Conservation (phyloP, 2,329 filamentous ascomycete species). For the Rutstroemia sp. region DNA sequence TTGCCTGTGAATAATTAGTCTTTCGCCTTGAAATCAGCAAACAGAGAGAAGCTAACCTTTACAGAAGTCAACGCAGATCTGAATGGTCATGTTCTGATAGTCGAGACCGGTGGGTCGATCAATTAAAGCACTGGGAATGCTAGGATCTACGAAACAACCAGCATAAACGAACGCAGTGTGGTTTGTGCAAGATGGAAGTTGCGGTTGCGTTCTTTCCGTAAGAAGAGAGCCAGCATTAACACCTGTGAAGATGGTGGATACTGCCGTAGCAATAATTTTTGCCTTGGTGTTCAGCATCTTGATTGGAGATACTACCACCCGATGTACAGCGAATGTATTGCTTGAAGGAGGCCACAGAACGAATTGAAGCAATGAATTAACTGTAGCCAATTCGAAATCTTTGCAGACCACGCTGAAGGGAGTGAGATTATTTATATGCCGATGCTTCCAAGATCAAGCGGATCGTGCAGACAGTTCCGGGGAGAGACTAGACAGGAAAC, state of each 20-base stretch:
- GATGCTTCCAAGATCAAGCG: neutral
- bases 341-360: neutral
- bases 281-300: constrained; percentile 17
- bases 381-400: neutral
- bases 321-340: neutral
- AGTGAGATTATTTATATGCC: neutral
- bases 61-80: constrained; percentile 31
- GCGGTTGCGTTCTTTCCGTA: constrained; percentile 15
- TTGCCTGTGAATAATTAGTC: constrained; percentile 21
- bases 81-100: constrained; percentile 29
- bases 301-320: neutral
- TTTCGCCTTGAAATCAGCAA: neutral
- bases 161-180: constrained; percentile 31
- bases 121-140: constrained; percentile 24
- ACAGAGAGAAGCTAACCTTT: constrained; percentile 22
- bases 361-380: neutral
- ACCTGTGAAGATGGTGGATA: constrained; percentile 16
- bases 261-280: constrained; percentile 19
- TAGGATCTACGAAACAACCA: constrained; percentile 29
- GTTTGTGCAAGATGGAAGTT: constrained; percentile 20
- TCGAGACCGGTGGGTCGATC: constrained; percentile 24
- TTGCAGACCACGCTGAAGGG: neutral
- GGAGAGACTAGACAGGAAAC: neutral
- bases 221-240: constrained; percentile 13
- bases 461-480: neutral